A percentile compares a stretch with the other conserved stretches of the same genome.
These are phyloP conservation scores for Cytidiella melzeri DNA, from an alignment of 768 basidiomycete genomes.

Conservation along the genomic window DNA sequence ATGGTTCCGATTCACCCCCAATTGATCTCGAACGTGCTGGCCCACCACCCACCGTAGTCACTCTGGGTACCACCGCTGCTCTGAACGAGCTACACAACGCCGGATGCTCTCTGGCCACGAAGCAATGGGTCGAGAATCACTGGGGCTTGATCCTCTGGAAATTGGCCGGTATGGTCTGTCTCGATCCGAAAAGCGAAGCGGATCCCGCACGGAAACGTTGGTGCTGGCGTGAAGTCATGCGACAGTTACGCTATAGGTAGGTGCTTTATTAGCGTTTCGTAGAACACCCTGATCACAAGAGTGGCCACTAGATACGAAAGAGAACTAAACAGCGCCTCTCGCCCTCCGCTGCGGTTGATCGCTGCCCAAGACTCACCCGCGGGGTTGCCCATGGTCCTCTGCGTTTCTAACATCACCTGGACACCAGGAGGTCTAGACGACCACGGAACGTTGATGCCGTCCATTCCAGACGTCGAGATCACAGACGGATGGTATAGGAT, in stretches of 20 bases:
- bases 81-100: conserved; percentile 44
- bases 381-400: conserved; percentile 76
- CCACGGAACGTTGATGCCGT: conserved; percentile 30
- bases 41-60: conserved; percentile 13
- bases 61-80: conserved; percentile 48
- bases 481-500: conserved; percentile 97
- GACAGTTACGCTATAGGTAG: conserved; percentile 84
- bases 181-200: conserved; percentile 58
- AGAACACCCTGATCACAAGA: too few species aligned
- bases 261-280: too few species aligned
- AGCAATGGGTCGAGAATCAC: conserved; percentile 88
- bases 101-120: conserved; percentile 65
- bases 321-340: conserved; percentile 69
- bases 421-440: conserved; percentile 32
- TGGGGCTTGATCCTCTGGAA: conserved; percentile 94
- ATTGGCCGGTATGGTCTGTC: conserved; percentile 73
- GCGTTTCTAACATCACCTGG: conserved; percentile 70
- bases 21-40: not conserved
- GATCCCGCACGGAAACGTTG: conserved; percentile 51
- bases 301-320: conserved; percentile 89
- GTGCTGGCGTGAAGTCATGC: conserved; percentile 77
- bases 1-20: conserved; percentile 19
- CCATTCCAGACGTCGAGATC: conserved; percentile 70
- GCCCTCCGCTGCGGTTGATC: conserved; percentile 78
- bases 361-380: conserved; percentile 80